Evolutionary conservation across 192 early-diverging fungal genomes (phyloP).

Genomic region (Backusella circina): DNA sequence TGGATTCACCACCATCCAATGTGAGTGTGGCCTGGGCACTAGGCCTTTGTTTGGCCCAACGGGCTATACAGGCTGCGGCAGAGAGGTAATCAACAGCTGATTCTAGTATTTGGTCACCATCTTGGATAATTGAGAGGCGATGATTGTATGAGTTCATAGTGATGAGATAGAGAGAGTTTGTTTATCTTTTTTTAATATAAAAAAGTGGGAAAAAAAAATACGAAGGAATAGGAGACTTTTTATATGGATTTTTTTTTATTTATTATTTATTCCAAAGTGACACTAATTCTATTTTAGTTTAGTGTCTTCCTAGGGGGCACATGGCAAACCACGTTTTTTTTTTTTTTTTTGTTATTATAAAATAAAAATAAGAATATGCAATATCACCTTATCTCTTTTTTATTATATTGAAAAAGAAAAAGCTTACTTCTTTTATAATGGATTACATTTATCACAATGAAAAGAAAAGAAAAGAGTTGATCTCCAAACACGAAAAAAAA

Average conservation of each 20-base stretch:
- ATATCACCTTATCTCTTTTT: background rate
- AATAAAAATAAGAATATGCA: background rate
- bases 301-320: background rate
- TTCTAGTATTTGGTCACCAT: background rate
- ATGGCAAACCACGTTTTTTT: slow-evolving; percentile 1
- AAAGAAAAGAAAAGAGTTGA: too few species aligned
- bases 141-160: background rate
- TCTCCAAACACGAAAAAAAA: background rate
- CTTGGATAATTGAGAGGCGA: background rate
- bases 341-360: background rate
- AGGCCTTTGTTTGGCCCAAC: slow-evolving; percentile 9
- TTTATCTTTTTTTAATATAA: background rate
- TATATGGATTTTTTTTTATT: background rate
- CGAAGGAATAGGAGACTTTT: background rate
- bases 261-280: background rate
- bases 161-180: background rate
- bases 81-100: slow-evolving; percentile 6
- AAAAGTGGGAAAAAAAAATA: background rate
- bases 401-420: background rate
- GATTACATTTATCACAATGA: background rate
- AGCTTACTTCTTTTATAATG: background rate
- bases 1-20: slow-evolving; percentile 5
- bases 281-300: background rate
- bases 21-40: slow-evolving; percentile 11
- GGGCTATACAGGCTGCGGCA: slow-evolving; percentile 6